Percentiles rank a stretch among this genome's conserved stretches.
Conservation (phyloP, 148 eudicot genomes). For the Camellia lanceoleosa region DNA sequence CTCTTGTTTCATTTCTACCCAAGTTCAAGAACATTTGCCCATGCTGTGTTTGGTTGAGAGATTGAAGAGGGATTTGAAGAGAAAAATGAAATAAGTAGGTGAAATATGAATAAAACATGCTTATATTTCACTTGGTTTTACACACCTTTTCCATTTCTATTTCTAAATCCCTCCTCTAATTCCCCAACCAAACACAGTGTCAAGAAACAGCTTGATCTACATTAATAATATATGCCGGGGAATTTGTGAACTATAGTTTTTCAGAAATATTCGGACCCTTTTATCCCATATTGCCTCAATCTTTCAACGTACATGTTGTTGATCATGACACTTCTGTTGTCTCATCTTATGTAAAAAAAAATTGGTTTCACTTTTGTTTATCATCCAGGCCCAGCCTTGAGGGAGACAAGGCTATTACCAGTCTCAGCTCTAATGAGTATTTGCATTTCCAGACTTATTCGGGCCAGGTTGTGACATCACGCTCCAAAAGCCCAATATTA, state of each 20-base stretch:
- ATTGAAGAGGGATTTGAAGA: too few species aligned
- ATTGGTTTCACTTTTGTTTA: conserved; percentile 75
- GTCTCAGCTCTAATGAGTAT: conserved; percentile 26
- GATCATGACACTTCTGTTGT: conserved; percentile 65
- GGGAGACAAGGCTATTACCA: conserved; percentile 22
- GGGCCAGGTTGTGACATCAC: too few species aligned
- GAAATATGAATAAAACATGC: too few species aligned
- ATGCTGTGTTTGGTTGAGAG: too few species aligned
- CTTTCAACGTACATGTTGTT: conserved; percentile 52
- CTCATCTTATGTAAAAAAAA: conserved; percentile 64
- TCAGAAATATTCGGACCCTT: conserved; percentile 49
- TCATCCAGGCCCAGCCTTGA: conserved; percentile 61
- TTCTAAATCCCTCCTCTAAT: too few species aligned
- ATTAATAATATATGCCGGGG: conserved; percentile 65
- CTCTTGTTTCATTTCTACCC: conserved; percentile 52
- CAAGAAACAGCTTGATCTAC: conserved; percentile 59
- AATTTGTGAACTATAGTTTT: conserved; percentile 42
- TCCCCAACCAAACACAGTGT: too few species aligned
- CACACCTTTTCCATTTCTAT: too few species aligned
- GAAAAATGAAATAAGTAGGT: too few species aligned
- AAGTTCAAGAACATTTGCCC: conserved; percentile 43
- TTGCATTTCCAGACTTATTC: not conserved
- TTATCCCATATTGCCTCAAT: conserved; percentile 45
- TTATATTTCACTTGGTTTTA: too few species aligned
- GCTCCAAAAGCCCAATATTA: too few species aligned